These are phyloP conservation scores for Pichia sp. DNA, from an alignment of 1,139 yeast species.

Conservation along the genomic window DNA sequence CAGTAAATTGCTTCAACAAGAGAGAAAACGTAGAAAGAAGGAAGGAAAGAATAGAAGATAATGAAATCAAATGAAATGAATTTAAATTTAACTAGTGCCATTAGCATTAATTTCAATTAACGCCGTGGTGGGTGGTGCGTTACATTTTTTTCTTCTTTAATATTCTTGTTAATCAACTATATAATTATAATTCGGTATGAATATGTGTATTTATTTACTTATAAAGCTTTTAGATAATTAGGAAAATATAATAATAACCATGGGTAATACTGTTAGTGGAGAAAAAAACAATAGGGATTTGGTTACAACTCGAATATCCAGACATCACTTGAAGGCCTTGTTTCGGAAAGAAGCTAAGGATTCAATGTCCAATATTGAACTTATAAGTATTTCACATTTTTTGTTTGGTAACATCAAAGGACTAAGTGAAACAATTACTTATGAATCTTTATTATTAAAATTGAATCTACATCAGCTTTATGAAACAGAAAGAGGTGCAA, in stretches of 20 bases:
- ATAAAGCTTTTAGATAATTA: too few species aligned
- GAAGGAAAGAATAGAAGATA: slow-evolving; percentile 14
- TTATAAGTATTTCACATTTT: slow-evolving; percentile 8
- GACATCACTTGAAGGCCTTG: background rate
- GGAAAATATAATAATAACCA: background rate
- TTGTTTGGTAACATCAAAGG: slow-evolving; percentile 7
- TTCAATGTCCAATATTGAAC: slow-evolving; percentile 5
- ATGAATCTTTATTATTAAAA: background rate
- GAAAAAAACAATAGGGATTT: background rate
- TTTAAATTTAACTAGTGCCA: background rate
- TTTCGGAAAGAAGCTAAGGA: slow-evolving; percentile 6
- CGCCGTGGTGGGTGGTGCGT: too few species aligned
- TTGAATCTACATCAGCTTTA: background rate
- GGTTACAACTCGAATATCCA: background rate
- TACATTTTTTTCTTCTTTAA: too few species aligned
- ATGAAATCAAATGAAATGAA: background rate
- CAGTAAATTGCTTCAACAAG: slow-evolving; percentile 54
- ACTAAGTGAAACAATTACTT: slow-evolving; percentile 4
- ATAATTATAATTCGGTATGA: too few species aligned
- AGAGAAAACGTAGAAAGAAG: slow-evolving; percentile 42
- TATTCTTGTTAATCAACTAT: too few species aligned
- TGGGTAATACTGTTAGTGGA: slow-evolving; percentile 8
- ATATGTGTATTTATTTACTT: too few species aligned
- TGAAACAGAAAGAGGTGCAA: background rate
- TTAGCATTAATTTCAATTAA: background rate